Evolutionary conservation across 2,329 filamentous ascomycete species (phyloP).

Genomic region (Emmonsia crescens): DNA sequence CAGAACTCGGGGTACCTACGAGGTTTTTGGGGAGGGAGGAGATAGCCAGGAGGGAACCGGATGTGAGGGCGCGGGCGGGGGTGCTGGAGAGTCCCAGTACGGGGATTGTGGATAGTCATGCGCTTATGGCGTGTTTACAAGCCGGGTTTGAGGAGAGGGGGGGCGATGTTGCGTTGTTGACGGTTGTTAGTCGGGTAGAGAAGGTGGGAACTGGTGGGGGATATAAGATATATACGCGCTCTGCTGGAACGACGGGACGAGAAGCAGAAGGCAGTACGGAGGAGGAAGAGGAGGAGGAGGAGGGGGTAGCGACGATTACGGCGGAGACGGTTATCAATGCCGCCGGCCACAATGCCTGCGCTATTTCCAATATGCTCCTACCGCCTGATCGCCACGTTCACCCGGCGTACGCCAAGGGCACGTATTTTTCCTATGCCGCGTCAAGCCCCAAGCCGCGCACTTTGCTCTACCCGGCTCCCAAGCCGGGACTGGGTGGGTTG

Average conservation of each 20-base stretch:
- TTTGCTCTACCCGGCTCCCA: constrained; percentile 78
- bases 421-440: constrained; percentile 74
- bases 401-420: constrained; percentile 83
- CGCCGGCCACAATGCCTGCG: constrained; percentile 68
- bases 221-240: constrained; percentile 55
- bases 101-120: constrained; percentile 82
- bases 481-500: constrained; percentile 73
- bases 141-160: constrained; percentile 67
- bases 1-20: constrained; percentile 54
- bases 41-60: constrained; percentile 57
- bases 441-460: constrained; percentile 55
- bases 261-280: constrained; percentile 15
- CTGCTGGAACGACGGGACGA: constrained; percentile 16
- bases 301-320: constrained; percentile 47
- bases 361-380: constrained; percentile 72
- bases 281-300: constrained; percentile 29
- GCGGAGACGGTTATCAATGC: constrained; percentile 72
- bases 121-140: constrained; percentile 68
- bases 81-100: constrained; percentile 77
- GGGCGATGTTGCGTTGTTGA: constrained; percentile 61
- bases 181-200: constrained; percentile 51
- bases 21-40: constrained; percentile 56
- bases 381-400: constrained; percentile 39
- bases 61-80: constrained; percentile 59
- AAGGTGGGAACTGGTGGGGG: constrained; percentile 50